Evolutionary conservation across 768 basidiomycete species (phyloP).

Genomic region (Galerina marginata): DNA sequence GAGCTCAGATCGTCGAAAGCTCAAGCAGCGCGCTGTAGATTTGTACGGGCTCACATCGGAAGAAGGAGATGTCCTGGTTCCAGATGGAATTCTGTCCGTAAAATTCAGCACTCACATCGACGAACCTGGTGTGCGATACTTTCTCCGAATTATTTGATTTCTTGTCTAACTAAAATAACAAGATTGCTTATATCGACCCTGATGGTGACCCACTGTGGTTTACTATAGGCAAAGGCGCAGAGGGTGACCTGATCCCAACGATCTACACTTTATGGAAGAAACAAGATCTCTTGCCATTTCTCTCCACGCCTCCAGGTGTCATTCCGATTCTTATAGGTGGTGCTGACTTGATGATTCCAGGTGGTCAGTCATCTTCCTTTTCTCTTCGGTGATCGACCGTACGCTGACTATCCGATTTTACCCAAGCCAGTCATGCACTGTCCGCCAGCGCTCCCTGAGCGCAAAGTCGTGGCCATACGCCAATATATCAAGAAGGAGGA

Average conservation of each 20-base stretch:
- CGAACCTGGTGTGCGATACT: conserved; percentile 64
- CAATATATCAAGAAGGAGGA: conserved; percentile 46
- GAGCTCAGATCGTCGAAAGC: conserved; percentile 74
- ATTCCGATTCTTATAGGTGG: conserved; percentile 75
- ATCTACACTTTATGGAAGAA: conserved; percentile 85
- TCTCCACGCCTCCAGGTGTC: conserved; percentile 76
- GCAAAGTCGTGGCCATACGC: conserved; percentile 67
- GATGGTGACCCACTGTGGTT: conserved; percentile 84
- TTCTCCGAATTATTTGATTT: background rate
- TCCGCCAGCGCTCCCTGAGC: conserved; percentile 36
- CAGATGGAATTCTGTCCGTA: conserved; percentile 70
- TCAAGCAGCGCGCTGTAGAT: conserved; percentile 62
- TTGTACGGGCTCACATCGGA: conserved; percentile 55
- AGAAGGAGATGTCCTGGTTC: conserved; percentile 71
- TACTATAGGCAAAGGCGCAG: conserved; percentile 66
- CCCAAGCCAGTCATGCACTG: conserved; percentile 64
- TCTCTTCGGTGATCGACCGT: background rate
- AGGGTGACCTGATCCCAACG: conserved; percentile 72
- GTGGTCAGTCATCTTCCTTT: conserved; percentile 54
- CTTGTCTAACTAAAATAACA: conserved; percentile 7
- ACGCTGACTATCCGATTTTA: conserved; percentile 11
- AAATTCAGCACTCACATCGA: conserved; percentile 71
- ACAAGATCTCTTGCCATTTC: conserved; percentile 65
- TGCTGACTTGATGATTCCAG: conserved; percentile 91
- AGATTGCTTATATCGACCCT: conserved; percentile 69